Evolutionary conservation across 306 rosid species (phyloP).

Genomic region (Vigna angularis): DNA sequence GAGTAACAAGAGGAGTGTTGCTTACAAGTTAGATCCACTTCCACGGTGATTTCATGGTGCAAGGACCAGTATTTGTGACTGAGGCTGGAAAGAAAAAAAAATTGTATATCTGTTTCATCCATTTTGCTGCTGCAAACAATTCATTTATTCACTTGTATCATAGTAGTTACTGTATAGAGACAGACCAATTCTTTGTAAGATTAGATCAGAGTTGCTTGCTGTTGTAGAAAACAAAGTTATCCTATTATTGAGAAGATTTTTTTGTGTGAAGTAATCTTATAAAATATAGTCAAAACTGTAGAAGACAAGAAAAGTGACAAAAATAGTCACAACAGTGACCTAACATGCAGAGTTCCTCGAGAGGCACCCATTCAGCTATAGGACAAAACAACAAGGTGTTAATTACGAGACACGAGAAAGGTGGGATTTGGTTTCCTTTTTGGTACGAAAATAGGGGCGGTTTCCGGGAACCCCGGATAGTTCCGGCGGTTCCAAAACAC

Average conservation of each 20-base stretch:
- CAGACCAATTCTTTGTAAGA: slow-evolving; percentile 31
- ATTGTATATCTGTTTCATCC: slow-evolving; percentile 25
- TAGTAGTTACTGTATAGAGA: slow-evolving; percentile 32
- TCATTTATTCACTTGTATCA: slow-evolving; percentile 18
- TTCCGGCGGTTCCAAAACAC: too few relatives aligned
- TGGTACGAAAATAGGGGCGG: too few relatives aligned
- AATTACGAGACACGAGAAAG: too few relatives aligned
- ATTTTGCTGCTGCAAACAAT: background rate
- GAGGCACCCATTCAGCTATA: too few relatives aligned
- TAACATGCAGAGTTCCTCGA: too few relatives aligned
- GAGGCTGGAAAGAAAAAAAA: slow-evolving; percentile 22
- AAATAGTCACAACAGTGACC: too few relatives aligned
- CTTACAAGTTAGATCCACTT: background rate
- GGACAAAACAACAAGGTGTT: too few relatives aligned
- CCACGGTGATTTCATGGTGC: slow-evolving; percentile 25
- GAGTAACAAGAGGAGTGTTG: slow-evolving; percentile 20
- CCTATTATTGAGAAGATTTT: slow-evolving; percentile 8
- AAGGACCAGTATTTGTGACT: slow-evolving; percentile 8
- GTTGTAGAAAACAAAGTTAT: slow-evolving; percentile 34
- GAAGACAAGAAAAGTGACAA: too few relatives aligned
- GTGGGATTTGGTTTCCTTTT: too few relatives aligned
- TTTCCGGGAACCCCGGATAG: too few relatives aligned
- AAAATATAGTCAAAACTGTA: too few relatives aligned
- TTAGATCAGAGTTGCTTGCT: slow-evolving; percentile 8
- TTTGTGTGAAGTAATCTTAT: slow-evolving; percentile 22